These are phyloP conservation scores for Platismatia glauca DNA, from an alignment of 495 filamentous ascomycete species.

Conservation along the genomic window DNA sequence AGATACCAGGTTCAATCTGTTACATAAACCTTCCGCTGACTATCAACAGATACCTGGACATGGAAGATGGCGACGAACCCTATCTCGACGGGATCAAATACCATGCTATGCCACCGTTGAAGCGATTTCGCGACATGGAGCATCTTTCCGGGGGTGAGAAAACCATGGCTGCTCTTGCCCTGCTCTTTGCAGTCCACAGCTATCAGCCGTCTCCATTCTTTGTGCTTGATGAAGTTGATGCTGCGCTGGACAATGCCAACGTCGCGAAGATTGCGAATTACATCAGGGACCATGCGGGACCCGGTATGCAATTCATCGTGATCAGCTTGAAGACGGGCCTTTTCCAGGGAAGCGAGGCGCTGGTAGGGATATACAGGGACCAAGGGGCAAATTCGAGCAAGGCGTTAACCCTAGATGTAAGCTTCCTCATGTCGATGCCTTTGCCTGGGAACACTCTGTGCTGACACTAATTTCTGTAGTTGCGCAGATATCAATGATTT, in stretches of 20 bases:
- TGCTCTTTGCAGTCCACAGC: conserved; percentile 91
- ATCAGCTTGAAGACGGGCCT: conserved; percentile 89
- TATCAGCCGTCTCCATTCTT: conserved; percentile 96
- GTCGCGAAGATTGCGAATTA: conserved; percentile 92
- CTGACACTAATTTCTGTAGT: conserved; percentile 12
- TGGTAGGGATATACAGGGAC: conserved; percentile 92
- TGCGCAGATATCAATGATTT: conserved; percentile 24
- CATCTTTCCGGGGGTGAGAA: conserved; percentile 96
- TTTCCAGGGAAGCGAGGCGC: conserved; percentile 85
- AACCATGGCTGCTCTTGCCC: conserved; percentile 92
- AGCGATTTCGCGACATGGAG: conserved; percentile 99
- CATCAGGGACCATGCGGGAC: conserved; percentile 84
- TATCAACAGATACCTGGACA: conserved; percentile 66
- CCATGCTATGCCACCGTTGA: conserved; percentile 95
- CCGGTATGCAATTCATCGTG: conserved; percentile 98
- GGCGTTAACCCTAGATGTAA: conserved; percentile 89
- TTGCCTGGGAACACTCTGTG: neutral
- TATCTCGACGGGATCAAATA: conserved; percentile 94
- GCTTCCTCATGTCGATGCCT: conserved; percentile 28
- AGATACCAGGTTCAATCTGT: neutral
- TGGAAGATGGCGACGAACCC: conserved; percentile 81
- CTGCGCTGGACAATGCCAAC: conserved; percentile 93
- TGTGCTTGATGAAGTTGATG: conserved; percentile 96
- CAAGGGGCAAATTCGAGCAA: conserved; percentile 84
- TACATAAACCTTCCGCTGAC: neutral